Evolutionary conservation across 139 green algal genomes (phyloP).

Genomic region (Coelastrella sp.): DNA sequence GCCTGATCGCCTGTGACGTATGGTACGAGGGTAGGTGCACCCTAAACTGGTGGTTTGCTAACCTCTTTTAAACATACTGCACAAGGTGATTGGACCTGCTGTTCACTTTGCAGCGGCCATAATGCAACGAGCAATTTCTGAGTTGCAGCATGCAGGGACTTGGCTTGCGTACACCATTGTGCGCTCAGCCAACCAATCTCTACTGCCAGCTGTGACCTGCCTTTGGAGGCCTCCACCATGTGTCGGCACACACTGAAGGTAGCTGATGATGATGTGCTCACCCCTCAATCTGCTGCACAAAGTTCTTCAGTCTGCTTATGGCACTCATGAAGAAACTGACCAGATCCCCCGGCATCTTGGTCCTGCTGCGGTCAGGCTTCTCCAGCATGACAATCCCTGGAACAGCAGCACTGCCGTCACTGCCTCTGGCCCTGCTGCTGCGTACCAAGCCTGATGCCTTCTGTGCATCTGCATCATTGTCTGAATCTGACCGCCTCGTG

Average conservation of each 20-base stretch:
- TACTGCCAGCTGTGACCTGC: too few species aligned
- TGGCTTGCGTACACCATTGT: too few species aligned
- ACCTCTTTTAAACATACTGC: too few species aligned
- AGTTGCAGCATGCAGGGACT: too few species aligned
- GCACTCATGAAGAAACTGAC: background rate
- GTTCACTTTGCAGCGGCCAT: too few species aligned
- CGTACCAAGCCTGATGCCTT: background rate
- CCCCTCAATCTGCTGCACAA: background rate
- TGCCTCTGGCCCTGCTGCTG: background rate
- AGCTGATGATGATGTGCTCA: background rate
- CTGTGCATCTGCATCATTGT: background rate
- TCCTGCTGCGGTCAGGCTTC: too few species aligned
- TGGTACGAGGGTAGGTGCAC: background rate
- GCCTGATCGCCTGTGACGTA: background rate
- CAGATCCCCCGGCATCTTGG: background rate
- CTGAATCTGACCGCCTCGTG: too few species aligned
- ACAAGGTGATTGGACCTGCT: too few species aligned
- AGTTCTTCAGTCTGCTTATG: slow-evolving; percentile 44
- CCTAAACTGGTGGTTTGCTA: too few species aligned
- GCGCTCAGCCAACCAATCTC: too few species aligned
- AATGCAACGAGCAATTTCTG: too few species aligned
- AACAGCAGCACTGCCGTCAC: background rate
- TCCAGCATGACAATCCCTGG: too few species aligned
- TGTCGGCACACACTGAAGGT: background rate
- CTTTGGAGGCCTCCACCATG: background rate